Evolutionary conservation across 768 basidiomycete genomes (phyloP), one percentile per base, ranked within the genome.

Genomic region (Lactarius vividus): DNA sequence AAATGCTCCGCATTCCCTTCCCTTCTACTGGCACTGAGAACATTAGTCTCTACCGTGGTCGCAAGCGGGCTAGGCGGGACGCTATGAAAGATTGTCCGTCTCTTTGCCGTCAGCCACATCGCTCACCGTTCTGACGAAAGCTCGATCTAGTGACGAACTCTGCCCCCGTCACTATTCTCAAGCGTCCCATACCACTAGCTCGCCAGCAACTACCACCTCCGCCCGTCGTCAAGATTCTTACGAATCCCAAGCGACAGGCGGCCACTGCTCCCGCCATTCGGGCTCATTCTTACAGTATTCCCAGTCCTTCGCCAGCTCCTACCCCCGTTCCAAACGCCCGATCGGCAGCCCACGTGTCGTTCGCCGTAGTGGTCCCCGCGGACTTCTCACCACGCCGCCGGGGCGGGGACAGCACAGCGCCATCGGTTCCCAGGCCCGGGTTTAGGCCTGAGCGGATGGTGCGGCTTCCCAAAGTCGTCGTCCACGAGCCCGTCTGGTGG

Each of bases 401-500:
- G 46, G 4, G 23, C 5, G n/a, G 46, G 23, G 23, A 4, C 49
- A 26, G n/a, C 7, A 2, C 49, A 26, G 49, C 26, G 3, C 46
- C 10, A 5, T 26, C 49, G 26, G 26, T 11, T 6, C 23, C 49
- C 13, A 28, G 4, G 26, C 13, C 23, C 23, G 44, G 44, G 4
- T 52, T 52, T 26, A 52, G 49, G 49, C 49, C 49, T 52, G 23
- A 52, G 49, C 49, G 23, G 23, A 26, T 52, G 49, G 18, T 40
- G 20, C 29, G 15, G 7, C 33, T 37, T 20, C 64, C 59, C 15
- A 29, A 31, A 20, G 53, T 62, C 18, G 4, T 61, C 4, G 16
- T 62, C 15, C 56, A 64, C 37, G 49, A 31, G 20, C 63, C 63
- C 8, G 15, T 20, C 46, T 29, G 18, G 37, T 64, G 63, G 63